Evolutionary conservation across 306 rosid genomes (phyloP).

Genomic region (Casuarina equisetifolia): DNA sequence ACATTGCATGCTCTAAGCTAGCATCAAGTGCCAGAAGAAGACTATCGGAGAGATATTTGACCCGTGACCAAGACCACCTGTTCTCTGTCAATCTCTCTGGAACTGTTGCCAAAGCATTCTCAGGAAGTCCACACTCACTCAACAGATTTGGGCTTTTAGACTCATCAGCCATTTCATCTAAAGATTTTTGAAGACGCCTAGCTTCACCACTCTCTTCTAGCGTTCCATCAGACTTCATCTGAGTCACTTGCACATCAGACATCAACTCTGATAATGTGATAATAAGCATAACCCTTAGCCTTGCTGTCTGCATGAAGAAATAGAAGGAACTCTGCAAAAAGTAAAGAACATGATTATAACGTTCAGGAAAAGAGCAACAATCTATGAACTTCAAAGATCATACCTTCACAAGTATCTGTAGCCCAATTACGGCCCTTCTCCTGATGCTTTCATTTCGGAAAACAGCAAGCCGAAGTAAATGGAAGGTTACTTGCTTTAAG

Average conservation of each 20-base stretch:
- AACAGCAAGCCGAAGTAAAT: conserved; percentile 93
- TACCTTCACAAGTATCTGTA: conserved; percentile 95
- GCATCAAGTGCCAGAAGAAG: conserved; percentile 95
- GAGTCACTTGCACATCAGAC: conserved; percentile 99
- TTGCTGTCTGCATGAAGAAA: conserved; percentile 85
- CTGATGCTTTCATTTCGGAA: conserved; percentile 88
- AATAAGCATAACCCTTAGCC: conserved; percentile 94
- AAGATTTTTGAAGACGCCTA: conserved; percentile 76
- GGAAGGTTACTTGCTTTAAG: conserved; percentile 96
- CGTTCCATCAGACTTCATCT: conserved; percentile 92
- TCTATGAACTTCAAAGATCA: conserved; percentile 27
- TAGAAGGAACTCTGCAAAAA: conserved; percentile 89
- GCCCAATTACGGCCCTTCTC: conserved; percentile 92
- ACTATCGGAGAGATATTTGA: conserved; percentile 82
- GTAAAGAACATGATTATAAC: conserved; percentile 16
- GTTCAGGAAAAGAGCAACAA: conserved; percentile 18
- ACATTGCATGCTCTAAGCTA: conserved; percentile 89
- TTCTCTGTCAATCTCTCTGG: conserved; percentile 71
- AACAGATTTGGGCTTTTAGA: conserved; percentile 57
- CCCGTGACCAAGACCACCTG: conserved; percentile 93
- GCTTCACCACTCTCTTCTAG: conserved; percentile 99
- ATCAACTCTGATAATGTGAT: conserved; percentile 92
- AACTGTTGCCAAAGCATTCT: conserved; percentile 58
- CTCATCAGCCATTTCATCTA: conserved; percentile 84
- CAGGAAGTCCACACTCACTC: conserved; percentile 77